Percentiles rank a stretch among this genome's conserved stretches.
Evolutionary conservation across 345 rosid genomes (phyloP).

Genomic region (Populus davidiana): DNA sequence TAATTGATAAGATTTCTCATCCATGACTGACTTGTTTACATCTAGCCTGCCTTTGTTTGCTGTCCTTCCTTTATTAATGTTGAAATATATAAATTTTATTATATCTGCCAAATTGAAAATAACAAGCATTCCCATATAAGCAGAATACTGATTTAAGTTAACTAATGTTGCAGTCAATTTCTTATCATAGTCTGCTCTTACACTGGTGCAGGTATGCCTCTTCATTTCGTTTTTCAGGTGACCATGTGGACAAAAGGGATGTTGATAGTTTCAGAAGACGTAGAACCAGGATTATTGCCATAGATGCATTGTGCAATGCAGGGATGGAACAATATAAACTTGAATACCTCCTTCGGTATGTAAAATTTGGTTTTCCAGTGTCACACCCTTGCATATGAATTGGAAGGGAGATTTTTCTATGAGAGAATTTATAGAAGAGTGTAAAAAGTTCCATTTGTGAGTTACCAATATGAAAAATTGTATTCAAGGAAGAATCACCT

Average conservation of each 20-base stretch:
- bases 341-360: constrained; percentile 62
- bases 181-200: constrained; percentile 16
- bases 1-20: not conserved
- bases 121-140: not conserved
- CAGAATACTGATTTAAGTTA: not conserved
- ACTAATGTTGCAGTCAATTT: constrained; percentile 17
- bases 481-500: not conserved
- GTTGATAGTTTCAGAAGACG: constrained; percentile 59
- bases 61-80: not conserved
- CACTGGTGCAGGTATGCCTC: constrained; percentile 72
- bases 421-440: not conserved
- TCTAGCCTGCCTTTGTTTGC: not conserved
- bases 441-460: not conserved
- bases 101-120: not conserved
- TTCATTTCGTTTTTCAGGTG: constrained; percentile 81
- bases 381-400: not conserved
- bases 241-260: constrained; percentile 57
- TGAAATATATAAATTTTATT: not conserved
- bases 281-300: constrained; percentile 65
- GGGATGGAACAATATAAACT: constrained; percentile 55
- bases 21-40: not conserved
- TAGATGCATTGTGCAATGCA: constrained; percentile 75
- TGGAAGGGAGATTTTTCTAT: not conserved
- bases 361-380: not conserved
- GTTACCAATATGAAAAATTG: not conserved